phyloP scores from a whole-genome alignment of 1,284 basidiomycete genomes.

The Pseudozyma tsukubaensis region DNA sequence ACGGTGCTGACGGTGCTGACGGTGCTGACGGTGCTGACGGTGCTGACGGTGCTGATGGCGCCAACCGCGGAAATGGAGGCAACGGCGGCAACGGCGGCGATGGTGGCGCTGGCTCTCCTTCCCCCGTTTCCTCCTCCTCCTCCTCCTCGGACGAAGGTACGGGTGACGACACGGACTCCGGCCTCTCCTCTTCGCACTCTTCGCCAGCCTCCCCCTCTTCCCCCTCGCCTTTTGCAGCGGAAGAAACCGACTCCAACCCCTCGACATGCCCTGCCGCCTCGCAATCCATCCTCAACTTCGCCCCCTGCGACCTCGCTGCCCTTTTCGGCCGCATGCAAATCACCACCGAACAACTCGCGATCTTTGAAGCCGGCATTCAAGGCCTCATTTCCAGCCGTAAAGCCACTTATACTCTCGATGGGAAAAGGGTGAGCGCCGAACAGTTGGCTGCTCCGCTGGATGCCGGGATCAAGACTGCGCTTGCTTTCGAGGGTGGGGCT shows the following conservation, averaged over 20 bases:
- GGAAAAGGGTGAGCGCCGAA: constrained; percentile 10
- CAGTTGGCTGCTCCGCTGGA: constrained; percentile 11
- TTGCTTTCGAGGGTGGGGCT: neutral
- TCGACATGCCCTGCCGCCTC: constrained; percentile 11
- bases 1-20: too few relatives aligned
- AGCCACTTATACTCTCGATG: constrained; percentile 23
- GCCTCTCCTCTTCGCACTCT: constrained; percentile 3
- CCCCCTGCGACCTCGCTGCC: constrained; percentile 25
- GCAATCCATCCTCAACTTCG: constrained; percentile 17
- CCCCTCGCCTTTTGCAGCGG: neutral
- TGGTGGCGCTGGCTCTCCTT: neutral
- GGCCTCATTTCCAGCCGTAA: constrained; percentile 3
- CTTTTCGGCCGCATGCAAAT: constrained; percentile 27
- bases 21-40: too few relatives aligned
- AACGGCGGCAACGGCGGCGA: neutral
- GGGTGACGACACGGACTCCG: neutral
- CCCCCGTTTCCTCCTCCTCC: constrained; percentile 7
- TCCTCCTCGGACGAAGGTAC: neutral
- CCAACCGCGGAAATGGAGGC: neutral
- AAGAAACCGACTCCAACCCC: too few relatives aligned
- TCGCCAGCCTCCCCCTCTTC: constrained; percentile 2
- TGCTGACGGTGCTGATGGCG: too few relatives aligned
- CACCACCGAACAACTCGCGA: constrained; percentile 26
- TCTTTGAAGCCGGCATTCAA: constrained; percentile 21
- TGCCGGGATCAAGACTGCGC: constrained; percentile 11